Evolutionary conservation across 352 stramenopile species (phyloP).

Genomic region (Phytopythium oedochilum): DNA sequence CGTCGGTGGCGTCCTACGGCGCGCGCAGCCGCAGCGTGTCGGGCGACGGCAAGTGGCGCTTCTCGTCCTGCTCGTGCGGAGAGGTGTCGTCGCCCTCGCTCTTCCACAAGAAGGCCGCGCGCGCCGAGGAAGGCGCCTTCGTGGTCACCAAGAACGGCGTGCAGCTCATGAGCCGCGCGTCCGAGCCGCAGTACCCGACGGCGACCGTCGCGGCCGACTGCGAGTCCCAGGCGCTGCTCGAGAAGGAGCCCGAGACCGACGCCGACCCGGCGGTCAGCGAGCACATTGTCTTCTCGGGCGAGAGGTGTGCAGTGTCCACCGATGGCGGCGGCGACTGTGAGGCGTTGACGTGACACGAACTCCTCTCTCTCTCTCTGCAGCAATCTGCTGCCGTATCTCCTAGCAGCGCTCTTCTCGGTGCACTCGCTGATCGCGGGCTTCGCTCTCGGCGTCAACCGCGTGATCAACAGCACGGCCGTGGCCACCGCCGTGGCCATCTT

Average conservation of each 20-base stretch:
- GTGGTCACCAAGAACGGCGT: conserved; percentile 27
- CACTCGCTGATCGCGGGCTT: conserved; percentile 67
- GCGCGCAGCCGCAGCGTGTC: conserved; percentile 34
- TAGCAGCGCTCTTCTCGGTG: conserved; percentile 59
- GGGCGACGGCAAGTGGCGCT: conserved; percentile 23
- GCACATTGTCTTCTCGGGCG: conserved; percentile 55
- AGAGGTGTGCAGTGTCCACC: conserved; percentile 23
- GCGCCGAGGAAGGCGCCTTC: conserved; percentile 30
- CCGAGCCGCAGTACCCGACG: conserved; percentile 1
- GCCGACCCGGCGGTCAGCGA: conserved; percentile 43
- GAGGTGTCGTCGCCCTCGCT: conserved; percentile 19
- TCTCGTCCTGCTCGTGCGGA: conserved; percentile 31
- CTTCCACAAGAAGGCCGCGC: conserved; percentile 32
- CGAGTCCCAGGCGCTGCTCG: conserved; percentile 17
- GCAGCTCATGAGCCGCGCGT: conserved; percentile 4
- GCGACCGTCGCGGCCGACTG: conserved; percentile 13
- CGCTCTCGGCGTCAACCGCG: conserved; percentile 49
- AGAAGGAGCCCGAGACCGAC: conserved; percentile 13
- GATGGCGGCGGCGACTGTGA: no score
- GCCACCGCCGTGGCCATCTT: conserved; percentile 62
- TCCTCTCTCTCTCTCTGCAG: conserved; percentile 13
- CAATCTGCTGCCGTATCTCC: conserved; percentile 49
- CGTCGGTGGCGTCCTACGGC: conserved; percentile 44
- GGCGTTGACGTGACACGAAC: no score
- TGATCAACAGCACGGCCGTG: conserved; percentile 42